Evolutionary conservation across 1,139 yeast genomes (phyloP).

Genomic region (Candida labiduridarum): DNA sequence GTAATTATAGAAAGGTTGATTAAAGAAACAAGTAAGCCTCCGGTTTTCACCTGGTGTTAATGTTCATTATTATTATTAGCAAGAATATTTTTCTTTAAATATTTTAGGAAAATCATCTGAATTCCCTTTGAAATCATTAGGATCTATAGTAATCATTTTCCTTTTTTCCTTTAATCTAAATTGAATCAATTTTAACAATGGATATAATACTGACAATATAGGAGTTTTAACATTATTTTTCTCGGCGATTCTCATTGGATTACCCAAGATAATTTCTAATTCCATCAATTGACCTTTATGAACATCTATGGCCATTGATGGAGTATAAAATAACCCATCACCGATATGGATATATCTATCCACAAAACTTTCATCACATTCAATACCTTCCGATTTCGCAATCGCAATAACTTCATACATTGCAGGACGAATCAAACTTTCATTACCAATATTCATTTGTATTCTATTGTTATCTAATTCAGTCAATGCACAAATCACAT

Average conservation of each 20-base stretch:
- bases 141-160: slow-evolving; percentile 41
- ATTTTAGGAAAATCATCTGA: slow-evolving; percentile 35
- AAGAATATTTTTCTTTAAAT: slow-evolving; percentile 20
- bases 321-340: slow-evolving; percentile 65
- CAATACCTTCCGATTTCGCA: slow-evolving; percentile 66
- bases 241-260: slow-evolving; percentile 63
- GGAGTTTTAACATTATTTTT: slow-evolving; percentile 62
- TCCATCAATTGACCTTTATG: slow-evolving; percentile 73
- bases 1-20: slow-evolving; percentile 68
- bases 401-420: slow-evolving; percentile 64
- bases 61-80: not conserved
- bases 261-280: slow-evolving; percentile 70
- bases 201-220: slow-evolving; percentile 55
- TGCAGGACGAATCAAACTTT: slow-evolving; percentile 56
- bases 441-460: slow-evolving; percentile 56
- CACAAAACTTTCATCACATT: slow-evolving; percentile 42
- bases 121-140: slow-evolving; percentile 28
- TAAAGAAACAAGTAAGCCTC: slow-evolving; percentile 57
- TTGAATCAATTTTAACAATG: slow-evolving; percentile 60
- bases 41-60: slow-evolving; percentile 73
- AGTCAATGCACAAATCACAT: slow-evolving; percentile 60
- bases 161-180: slow-evolving; percentile 57
- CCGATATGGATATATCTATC: slow-evolving; percentile 58
- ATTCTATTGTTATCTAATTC: slow-evolving; percentile 59
- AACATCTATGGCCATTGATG: slow-evolving; percentile 75